Evolutionary conservation across 805 yeast genomes (phyloP).

Genomic region (Candida mattraensis): DNA sequence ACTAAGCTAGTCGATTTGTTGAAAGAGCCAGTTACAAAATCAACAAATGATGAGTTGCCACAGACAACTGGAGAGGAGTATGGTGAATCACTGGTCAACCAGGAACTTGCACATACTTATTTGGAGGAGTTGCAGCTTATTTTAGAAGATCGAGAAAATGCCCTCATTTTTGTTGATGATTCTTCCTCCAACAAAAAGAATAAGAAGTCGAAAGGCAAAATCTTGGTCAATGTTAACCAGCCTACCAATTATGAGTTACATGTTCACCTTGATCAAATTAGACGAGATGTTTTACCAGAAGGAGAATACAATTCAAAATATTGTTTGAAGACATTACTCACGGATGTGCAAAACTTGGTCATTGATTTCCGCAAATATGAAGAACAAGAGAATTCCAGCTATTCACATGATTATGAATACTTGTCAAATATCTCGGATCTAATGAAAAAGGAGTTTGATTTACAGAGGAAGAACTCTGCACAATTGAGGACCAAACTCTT

Average conservation of each 20-base stretch:
- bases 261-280: constrained; percentile 29
- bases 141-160: constrained; percentile 43
- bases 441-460: constrained; percentile 37
- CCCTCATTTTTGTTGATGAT: constrained; percentile 33
- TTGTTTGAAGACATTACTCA: constrained; percentile 24
- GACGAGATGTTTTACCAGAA: constrained; percentile 31
- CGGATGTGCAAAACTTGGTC: constrained; percentile 28
- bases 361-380: constrained; percentile 27
- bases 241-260: constrained; percentile 34
- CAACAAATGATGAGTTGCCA: constrained; percentile 17
- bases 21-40: constrained; percentile 42
- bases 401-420: constrained; percentile 21
- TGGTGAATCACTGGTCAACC: constrained; percentile 68
- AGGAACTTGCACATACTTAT: constrained; percentile 64
- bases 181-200: constrained; percentile 12
- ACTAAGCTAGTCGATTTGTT: constrained; percentile 42
- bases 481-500: constrained; percentile 48
- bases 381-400: constrained; percentile 14
- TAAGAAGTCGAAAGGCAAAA: constrained; percentile 12
- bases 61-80: constrained; percentile 71
- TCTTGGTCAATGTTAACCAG: constrained; percentile 14
- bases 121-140: constrained; percentile 53
- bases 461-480: constrained; percentile 42
- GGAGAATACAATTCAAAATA: constrained; percentile 35
- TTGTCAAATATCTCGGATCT: constrained; percentile 3